These are phyloP conservation scores for Oemleria cerasiformis DNA, from an alignment of 306 rosid species.

Conservation along the genomic window DNA sequence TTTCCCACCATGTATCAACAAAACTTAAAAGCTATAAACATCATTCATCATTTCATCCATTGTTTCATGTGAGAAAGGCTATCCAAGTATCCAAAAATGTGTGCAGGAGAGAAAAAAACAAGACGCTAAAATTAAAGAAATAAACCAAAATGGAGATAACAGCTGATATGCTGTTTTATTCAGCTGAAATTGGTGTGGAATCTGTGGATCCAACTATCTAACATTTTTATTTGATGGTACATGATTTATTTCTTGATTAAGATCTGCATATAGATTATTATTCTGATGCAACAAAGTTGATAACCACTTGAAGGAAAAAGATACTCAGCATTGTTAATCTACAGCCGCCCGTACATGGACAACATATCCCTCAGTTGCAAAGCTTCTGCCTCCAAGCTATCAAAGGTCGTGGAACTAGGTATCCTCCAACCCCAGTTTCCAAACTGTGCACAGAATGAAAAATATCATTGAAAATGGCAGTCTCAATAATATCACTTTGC, in stretches of 20 bases:
- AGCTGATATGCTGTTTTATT: background rate
- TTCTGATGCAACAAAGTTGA: background rate
- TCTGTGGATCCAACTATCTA: no score
- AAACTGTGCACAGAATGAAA: constrained; percentile 36
- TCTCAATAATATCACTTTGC: background rate
- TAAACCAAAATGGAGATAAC: background rate
- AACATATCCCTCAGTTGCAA: constrained; percentile 52
- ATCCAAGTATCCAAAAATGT: no score
- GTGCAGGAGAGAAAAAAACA: no score
- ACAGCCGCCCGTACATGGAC: constrained; percentile 72
- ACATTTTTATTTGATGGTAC: background rate
- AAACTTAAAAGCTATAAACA: background rate
- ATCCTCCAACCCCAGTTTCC: constrained; percentile 98
- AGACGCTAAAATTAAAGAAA: no score
- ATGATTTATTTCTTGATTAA: background rate
- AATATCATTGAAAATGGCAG: background rate
- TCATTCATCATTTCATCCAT: background rate
- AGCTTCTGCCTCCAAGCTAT: constrained; percentile 66
- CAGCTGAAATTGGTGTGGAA: background rate
- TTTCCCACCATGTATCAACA: background rate
- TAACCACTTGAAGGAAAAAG: background rate
- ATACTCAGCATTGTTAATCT: constrained; percentile 23
- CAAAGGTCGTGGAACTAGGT: constrained; percentile 61
- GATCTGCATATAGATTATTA: background rate
- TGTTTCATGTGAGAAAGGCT: no score